Evolutionary conservation across 2,329 filamentous ascomycete species (phyloP).

Genomic region (Zasmidium angulare): DNA sequence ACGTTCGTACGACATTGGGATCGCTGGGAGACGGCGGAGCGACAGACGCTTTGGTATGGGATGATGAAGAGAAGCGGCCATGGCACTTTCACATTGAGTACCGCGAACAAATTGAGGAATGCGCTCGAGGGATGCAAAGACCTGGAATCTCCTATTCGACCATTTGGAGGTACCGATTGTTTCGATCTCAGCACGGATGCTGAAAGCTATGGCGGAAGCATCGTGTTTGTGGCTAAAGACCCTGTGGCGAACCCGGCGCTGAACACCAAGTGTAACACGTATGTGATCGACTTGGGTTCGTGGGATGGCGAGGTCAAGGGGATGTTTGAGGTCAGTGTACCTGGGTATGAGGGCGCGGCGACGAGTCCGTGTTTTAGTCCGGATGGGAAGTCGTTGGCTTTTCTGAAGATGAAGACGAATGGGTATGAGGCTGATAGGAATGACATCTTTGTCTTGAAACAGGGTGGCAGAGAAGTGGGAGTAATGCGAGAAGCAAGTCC

Average conservation of each 20-base stretch:
- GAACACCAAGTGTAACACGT: slow-evolving; percentile 80
- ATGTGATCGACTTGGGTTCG: slow-evolving; percentile 64
- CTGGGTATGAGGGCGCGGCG: slow-evolving; percentile 64
- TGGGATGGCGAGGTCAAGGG: slow-evolving; percentile 55
- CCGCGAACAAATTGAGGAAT: slow-evolving; percentile 65
- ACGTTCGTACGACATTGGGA: slow-evolving; percentile 58
- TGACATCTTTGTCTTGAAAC: slow-evolving; percentile 66
- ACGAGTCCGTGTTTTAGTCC: slow-evolving; percentile 70
- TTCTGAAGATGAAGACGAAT: slow-evolving; percentile 72
- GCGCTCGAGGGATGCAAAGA: slow-evolving; percentile 56
- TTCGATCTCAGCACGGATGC: slow-evolving; percentile 66
- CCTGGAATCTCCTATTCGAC: slow-evolving; percentile 68
- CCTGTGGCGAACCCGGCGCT: slow-evolving; percentile 68
- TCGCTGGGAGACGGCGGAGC: slow-evolving; percentile 62
- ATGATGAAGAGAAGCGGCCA: slow-evolving; percentile 46
- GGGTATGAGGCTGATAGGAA: slow-evolving; percentile 82
- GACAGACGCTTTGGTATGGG: slow-evolving; percentile 72
- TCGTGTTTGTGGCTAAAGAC: slow-evolving; percentile 75
- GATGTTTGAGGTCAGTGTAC: slow-evolving; percentile 58
- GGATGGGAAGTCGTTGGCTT: slow-evolving; percentile 69
- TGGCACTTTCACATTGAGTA: slow-evolving; percentile 41
- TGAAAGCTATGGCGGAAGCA: slow-evolving; percentile 41
- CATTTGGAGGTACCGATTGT: slow-evolving; percentile 77
- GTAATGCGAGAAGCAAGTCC: not conserved
- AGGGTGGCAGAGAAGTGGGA: slow-evolving; percentile 18